phyloP scores from a whole-genome alignment of 2,329 filamentous ascomycete genomes.

The Exophiala phaeomuriformis region DNA sequence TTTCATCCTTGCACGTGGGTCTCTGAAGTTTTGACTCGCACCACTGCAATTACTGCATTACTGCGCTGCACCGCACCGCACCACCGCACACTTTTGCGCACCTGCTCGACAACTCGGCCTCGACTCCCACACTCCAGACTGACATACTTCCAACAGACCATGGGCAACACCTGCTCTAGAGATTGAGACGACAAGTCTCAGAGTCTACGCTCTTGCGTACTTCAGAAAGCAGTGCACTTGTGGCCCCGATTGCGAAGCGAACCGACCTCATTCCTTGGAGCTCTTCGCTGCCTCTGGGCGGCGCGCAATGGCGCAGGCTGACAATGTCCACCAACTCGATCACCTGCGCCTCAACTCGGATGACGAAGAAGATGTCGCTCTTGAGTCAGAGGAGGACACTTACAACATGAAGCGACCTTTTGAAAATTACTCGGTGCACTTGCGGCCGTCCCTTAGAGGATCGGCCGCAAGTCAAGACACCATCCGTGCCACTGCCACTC shows the following conservation, averaged over 20 bases:
- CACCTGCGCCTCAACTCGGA: conserved; percentile 10
- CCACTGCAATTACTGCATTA: too few relatives aligned
- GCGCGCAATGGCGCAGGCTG: conserved; percentile 20
- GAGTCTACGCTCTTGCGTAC: background rate
- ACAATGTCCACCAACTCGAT: conserved; percentile 11
- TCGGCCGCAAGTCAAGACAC: conserved; percentile 24
- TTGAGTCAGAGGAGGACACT: background rate
- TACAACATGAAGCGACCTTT: background rate
- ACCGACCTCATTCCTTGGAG: background rate
- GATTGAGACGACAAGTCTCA: background rate
- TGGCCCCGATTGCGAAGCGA: background rate
- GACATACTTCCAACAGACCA: background rate
- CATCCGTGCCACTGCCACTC: conserved; percentile 32
- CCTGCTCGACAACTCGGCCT: background rate
- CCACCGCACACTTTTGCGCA: background rate
- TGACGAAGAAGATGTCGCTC: conserved; percentile 5
- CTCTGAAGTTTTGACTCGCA: background rate
- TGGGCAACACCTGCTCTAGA: background rate
- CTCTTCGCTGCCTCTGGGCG: conserved; percentile 2
- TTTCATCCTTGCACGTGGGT: background rate
- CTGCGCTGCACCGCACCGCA: too few relatives aligned
- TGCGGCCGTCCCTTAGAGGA: conserved; percentile 11
- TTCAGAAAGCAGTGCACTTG: too few relatives aligned
- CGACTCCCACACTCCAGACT: too few relatives aligned
- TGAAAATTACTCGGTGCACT: conserved; percentile 1